Base-by-base conservation (phyloP, 1,139 yeast species). In the Pichia sp. region DNA sequence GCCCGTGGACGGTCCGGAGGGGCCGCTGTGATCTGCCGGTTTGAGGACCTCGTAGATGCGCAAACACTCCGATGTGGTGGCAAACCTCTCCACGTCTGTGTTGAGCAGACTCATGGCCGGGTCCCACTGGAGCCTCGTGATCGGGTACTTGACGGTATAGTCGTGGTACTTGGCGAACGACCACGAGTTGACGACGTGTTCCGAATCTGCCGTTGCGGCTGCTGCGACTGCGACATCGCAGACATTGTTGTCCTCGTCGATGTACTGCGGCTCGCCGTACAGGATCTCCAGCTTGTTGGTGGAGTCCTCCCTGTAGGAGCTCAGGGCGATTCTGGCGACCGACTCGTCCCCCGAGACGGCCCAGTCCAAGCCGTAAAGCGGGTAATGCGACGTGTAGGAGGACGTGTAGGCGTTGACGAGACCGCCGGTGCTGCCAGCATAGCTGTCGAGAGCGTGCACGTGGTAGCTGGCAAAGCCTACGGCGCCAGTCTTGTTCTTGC, bases 341-440 rank as follows among this genome's bases (percentile, higher is more conserved):
- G 73, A 73, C 4, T 69, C 68, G 10, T 67, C 66, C 18, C 69
- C 55, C 36, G 65, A 64, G 1, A 43, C 44, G 7, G 79, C 67
- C 96, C 96, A 87, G 62, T 85, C 95, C 25, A 80, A 71, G 30
- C 84, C 76, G 61, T 78, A 85, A 21, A 87, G 69, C 1, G 95
- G 93, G 66, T 76, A 74, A 49, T 78, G 78, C 0, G 86, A 74
- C 54, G 79, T 80, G 62, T 76, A 85, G 60, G 75, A 77, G 5
- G 87, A 83, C 5, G 77, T 70, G n/a, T 49, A 44, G 3, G 5
- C 36, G 36, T 7, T 13, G 36, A 16, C 16, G 36, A 6, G 10
- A 7, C 16, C 36, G 36, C 36, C 36, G 13, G 36, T 16, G 13
- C 36, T 26, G 16, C 16, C 36, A 6, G 28, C 28, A 9, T 25